Evolutionary conservation across 1,284 basidiomycete species (phyloP).

Genomic region (Somion occarium): DNA sequence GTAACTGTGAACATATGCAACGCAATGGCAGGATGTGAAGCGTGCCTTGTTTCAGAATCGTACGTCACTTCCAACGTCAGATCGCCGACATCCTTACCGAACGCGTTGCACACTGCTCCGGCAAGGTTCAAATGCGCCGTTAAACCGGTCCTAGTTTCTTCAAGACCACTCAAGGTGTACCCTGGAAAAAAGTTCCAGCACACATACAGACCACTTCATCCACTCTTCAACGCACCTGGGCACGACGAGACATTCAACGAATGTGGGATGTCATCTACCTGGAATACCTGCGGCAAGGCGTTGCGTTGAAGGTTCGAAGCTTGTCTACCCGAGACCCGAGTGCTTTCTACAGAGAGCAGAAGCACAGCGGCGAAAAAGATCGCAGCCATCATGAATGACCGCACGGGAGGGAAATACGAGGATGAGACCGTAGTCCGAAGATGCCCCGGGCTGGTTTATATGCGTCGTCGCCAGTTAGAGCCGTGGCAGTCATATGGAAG

Average conservation of each 20-base stretch:
- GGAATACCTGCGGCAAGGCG: background rate
- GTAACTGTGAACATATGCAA: conserved; percentile 11
- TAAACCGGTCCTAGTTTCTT: conserved; percentile 44
- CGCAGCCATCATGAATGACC: conserved; percentile 5
- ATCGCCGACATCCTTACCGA: conserved; percentile 59
- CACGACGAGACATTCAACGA: conserved; percentile 11
- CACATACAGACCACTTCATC: background rate
- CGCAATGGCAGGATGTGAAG: conserved; percentile 1
- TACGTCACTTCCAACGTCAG: conserved; percentile 66
- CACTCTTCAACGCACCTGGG: conserved; percentile 7
- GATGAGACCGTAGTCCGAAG: conserved; percentile 1
- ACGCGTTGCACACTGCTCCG: conserved; percentile 65
- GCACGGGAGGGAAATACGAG: background rate
- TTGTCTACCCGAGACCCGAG: background rate
- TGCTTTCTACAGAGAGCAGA: background rate
- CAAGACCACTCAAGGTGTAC: conserved; percentile 44
- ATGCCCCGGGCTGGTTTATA: conserved; percentile 5
- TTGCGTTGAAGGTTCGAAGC: background rate
- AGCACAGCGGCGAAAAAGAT: conserved; percentile 5
- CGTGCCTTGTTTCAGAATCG: conserved; percentile 51
- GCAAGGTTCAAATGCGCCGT: conserved; percentile 53
- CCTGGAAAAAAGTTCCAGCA: background rate
- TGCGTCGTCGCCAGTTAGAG: background rate
- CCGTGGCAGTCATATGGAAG: background rate
- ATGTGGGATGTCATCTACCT: background rate